A percentile compares a stretch with the other conserved stretches of the same genome.
These are phyloP conservation scores for Neurospora sp. DNA, from an alignment of 495 filamentous ascomycete genomes.

Conservation along the genomic window DNA sequence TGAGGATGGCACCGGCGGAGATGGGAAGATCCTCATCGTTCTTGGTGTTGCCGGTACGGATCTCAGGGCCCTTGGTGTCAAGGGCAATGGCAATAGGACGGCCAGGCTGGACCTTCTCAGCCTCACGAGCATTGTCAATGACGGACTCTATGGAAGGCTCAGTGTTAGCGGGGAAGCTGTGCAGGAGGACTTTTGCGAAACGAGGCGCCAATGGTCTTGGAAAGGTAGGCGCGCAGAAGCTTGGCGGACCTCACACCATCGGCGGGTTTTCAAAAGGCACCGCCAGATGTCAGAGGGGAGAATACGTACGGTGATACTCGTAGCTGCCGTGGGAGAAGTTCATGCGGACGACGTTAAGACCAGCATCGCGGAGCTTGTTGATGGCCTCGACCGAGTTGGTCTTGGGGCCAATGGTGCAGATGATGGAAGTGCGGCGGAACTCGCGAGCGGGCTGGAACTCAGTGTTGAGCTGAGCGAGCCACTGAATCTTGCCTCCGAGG, in stretches of 20 bases:
- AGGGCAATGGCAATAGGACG: constrained; percentile 93
- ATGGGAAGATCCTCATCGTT: constrained; percentile 83
- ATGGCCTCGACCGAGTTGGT: constrained; percentile 96
- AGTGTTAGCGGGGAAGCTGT: constrained; percentile 31
- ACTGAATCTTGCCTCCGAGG: constrained; percentile 77
- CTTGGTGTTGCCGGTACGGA: constrained; percentile 87
- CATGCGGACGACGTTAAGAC: constrained; percentile 95
- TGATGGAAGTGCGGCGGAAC: constrained; percentile 94
- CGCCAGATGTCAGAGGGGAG: background rate
- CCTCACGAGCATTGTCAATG: constrained; percentile 84
- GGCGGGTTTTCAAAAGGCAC: constrained; percentile 1
- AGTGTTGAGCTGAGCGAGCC: constrained; percentile 70
- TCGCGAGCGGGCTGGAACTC: constrained; percentile 71
- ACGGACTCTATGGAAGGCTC: constrained; percentile 53
- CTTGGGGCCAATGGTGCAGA: constrained; percentile 98
- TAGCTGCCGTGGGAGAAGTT: constrained; percentile 98
- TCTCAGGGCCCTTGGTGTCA: constrained; percentile 98
- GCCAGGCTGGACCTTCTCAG: constrained; percentile 62
- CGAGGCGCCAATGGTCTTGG: background rate
- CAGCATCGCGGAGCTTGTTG: constrained; percentile 77
- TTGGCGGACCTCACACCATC: constrained; percentile 11
- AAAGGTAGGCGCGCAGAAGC: background rate
- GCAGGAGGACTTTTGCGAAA: background rate
- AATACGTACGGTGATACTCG: constrained; percentile 40
- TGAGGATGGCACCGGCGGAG: constrained; percentile 67